These are phyloP conservation scores for Phellinidium pouzarii DNA, from an alignment of 1,284 basidiomycete species.

Conservation along the genomic window DNA sequence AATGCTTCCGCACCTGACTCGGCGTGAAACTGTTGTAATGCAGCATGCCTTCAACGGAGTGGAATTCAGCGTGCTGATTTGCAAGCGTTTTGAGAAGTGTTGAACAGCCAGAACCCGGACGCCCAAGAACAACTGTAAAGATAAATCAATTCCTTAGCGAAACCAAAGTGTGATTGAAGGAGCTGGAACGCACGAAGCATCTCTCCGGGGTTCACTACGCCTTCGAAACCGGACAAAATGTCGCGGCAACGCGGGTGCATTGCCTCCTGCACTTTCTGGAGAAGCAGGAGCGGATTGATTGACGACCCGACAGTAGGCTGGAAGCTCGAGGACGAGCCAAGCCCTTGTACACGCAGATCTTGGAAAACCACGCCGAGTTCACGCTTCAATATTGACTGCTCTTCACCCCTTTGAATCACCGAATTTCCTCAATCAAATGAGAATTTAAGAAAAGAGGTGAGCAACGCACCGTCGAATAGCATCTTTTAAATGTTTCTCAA, in stretches of 20 bases:
- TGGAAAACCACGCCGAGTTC: constrained; percentile 21
- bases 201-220: constrained; percentile 31
- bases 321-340: constrained; percentile 21
- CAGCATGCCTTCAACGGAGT: constrained; percentile 29
- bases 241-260: constrained; percentile 24
- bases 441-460: background rate
- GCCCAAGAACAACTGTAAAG: constrained; percentile 31
- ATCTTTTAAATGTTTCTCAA: constrained; percentile 11
- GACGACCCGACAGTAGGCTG: constrained; percentile 24
- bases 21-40: constrained; percentile 31
- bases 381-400: constrained; percentile 5
- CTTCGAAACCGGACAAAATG: constrained; percentile 29
- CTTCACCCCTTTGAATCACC: constrained; percentile 4
- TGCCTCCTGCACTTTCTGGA: constrained; percentile 15
- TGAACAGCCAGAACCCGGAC: constrained; percentile 35
- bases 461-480: constrained; percentile 6
- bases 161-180: background rate
- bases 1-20: constrained; percentile 21
- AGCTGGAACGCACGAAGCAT: constrained; percentile 28
- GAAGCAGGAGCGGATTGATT: constrained; percentile 20
- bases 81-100: constrained; percentile 37
- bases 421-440: background rate
- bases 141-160: constrained; percentile 1
- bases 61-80: constrained; percentile 32
- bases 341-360: constrained; percentile 23